Base-by-base conservation (phyloP, 768 basidiomycete genomes). In the Tricholomella constricta region DNA sequence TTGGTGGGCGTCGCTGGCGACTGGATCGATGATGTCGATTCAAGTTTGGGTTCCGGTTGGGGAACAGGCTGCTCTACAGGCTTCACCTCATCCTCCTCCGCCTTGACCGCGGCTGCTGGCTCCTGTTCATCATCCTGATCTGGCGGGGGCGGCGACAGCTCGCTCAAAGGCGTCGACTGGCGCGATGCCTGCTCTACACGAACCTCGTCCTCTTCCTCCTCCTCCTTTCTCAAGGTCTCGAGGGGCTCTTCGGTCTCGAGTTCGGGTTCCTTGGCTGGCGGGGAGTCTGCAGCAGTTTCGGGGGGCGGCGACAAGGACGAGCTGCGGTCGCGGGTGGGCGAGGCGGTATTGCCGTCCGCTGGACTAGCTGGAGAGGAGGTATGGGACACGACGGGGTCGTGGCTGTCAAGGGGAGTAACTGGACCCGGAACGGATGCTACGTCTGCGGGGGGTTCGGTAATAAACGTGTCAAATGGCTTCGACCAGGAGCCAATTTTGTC, bases 161-260 rank as follows among this genome's bases (percentile, higher is more conserved):
- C 88, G 58, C 85, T 89, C 64, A 91, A 81, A 3, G 89, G 89
- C 0, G 88, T 89, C 19, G 85, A 85, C 52, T 76, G 77, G 26
- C 83, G 74, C 50, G 85, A 87, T 12, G 67, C 62, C 48, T 69
- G 60, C 12, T 65, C 68, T 44, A 58, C 63, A 45, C 62, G 59
- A 38, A 52, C 57, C 19, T 56, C 56, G 12, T 57, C 62, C 12
- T 63, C 54, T 25, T 72, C 70, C 8, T 72, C 70, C 6, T 57
- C 52, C 47, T 72, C 68, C 6, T 60, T 62, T 20, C 19, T 55
- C 54, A 34, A 25, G 1, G 60, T 63, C 46, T 71, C 69, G 22
- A 64, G 51, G 6, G 70, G 63, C n/a, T 67, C 67, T 48, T 70
- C 70, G 34, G 66, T 63, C 59, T 69, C 65, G 38, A 67, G 62